A percentile compares a stretch with the other conserved stretches of the same genome.
These are phyloP conservation scores for Neocucurbitaria cava DNA, from an alignment of 2,329 filamentous ascomycete species.

Conservation along the genomic window DNA sequence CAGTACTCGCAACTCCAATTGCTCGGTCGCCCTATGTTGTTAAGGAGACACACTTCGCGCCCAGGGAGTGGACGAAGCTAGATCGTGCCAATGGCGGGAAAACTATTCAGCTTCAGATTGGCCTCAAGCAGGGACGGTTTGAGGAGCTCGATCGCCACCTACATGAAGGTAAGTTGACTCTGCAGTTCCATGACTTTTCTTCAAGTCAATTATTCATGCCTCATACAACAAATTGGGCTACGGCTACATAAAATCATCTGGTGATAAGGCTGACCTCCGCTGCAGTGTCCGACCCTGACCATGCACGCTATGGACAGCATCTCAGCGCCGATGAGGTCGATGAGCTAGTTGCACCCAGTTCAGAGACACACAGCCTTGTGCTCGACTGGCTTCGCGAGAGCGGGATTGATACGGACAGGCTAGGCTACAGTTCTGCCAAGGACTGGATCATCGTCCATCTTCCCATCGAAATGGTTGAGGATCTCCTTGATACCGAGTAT, in stretches of 20 bases:
- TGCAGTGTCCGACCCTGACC: constrained; percentile 51
- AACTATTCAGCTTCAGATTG: constrained; percentile 63
- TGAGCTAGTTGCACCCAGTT: constrained; percentile 60
- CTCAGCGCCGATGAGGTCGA: constrained; percentile 61
- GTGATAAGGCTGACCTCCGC: not conserved
- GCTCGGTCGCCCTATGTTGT: constrained; percentile 56
- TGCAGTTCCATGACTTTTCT: not conserved
- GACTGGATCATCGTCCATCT: constrained; percentile 65
- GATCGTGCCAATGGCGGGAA: constrained; percentile 57
- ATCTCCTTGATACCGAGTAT: constrained; percentile 59
- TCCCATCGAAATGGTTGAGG: constrained; percentile 60
- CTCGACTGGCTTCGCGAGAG: constrained; percentile 64
- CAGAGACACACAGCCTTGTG: constrained; percentile 60
- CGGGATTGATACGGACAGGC: constrained; percentile 56
- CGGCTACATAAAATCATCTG: not conserved
- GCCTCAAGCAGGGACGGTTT: constrained; percentile 64
- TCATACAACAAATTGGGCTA: not conserved
- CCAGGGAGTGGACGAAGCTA: constrained; percentile 58
- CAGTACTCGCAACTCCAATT: constrained; percentile 46
- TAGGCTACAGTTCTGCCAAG: constrained; percentile 60
- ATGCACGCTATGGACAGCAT: constrained; percentile 63
- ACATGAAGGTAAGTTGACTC: constrained; percentile 52
- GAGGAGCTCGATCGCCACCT: constrained; percentile 63
- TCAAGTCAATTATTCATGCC: not conserved
- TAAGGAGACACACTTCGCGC: constrained; percentile 64